Evolutionary conservation across 2,329 filamentous ascomycete genomes (phyloP), one percentile per base, ranked within the genome.

Genomic region (Botrytis tulipae): DNA sequence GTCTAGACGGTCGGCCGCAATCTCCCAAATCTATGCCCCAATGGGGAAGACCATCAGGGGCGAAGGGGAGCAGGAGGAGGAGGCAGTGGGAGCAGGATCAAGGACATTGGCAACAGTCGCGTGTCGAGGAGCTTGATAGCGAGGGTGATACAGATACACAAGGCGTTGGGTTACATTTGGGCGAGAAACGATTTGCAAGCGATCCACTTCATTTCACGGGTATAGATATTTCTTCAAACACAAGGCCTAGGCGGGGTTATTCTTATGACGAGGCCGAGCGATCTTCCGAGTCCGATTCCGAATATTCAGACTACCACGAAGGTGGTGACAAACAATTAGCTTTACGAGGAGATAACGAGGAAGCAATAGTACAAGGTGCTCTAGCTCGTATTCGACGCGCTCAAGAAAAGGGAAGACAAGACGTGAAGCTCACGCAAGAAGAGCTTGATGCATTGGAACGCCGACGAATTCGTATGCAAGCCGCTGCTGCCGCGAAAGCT

Each of bases 1-100:
- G 96, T 99, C 93, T 99, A 98, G 91, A 89, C 97, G 95, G 95
- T 98, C 96, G 95, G 94, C 95, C 95, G 96, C 96, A 92, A 96
- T 92, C 95, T 97, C 95, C 95, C 89, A 88, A 91, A 90, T 86
- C 84, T 88, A 91, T 92, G 94, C 94, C 95, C 93, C 91, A 87
- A 90, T 95, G 93, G 95, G 95, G 95, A 98, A 98, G 95, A 98
- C 94, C 94, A 96, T 93, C 93, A 89, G 92, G 93, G 92, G 92
- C 91, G 88, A 90, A 87, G 85, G 87, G 89, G 87, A 89, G 88
- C 86, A 89, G 85, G 84, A 85, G 85, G 81, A 84, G 86, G 79
- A 87, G 85, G 82, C 82, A 83, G 78, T 85, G 86, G 83, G 85
- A 84, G 82, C 81, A 80, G 79, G 84, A 85, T 81, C 80, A 83